A percentile compares a stretch with the other conserved stretches of the same genome.
Conservation (phyloP, 1,284 basidiomycete species). For the Cutaneotrichosporon cutaneum region DNA sequence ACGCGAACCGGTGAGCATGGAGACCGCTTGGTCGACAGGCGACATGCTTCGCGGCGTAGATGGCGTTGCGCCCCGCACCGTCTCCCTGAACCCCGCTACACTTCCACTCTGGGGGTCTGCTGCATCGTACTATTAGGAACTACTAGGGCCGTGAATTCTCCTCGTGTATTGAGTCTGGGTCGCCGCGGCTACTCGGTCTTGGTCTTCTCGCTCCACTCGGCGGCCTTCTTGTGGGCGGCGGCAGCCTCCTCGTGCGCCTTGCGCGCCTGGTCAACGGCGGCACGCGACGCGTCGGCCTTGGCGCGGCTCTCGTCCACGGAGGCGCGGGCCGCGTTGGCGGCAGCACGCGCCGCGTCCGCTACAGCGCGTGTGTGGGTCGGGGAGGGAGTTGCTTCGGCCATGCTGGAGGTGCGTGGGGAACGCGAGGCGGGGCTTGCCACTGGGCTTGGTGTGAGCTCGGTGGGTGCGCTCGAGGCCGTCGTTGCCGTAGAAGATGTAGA, state of each 20-base stretch:
- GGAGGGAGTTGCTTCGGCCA: not conserved
- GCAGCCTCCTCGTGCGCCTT: not conserved
- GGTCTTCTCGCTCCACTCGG: not conserved
- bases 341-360: not conserved
- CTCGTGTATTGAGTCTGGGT: too few species aligned
- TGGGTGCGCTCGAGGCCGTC: not conserved
- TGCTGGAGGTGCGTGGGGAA: not conserved
- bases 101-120: too few species aligned
- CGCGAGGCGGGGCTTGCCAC: not conserved
- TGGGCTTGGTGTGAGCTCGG: not conserved
- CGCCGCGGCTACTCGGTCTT: not conserved
- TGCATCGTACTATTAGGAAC: too few species aligned
- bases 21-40: too few species aligned
- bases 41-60: too few species aligned
- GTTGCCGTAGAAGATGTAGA: not conserved
- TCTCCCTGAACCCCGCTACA: not conserved
- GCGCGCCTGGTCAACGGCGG: not conserved
- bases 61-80: not conserved
- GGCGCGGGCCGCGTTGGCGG: not conserved
- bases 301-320: not conserved
- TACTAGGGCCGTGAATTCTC: too few species aligned
- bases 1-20: too few species aligned
- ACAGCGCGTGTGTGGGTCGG: not conserved
- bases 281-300: not conserved
- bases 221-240: not conserved